Evolutionary conservation across 192 early-diverging fungal genomes (phyloP).

Genomic region (Coemansia sp.): DNA sequence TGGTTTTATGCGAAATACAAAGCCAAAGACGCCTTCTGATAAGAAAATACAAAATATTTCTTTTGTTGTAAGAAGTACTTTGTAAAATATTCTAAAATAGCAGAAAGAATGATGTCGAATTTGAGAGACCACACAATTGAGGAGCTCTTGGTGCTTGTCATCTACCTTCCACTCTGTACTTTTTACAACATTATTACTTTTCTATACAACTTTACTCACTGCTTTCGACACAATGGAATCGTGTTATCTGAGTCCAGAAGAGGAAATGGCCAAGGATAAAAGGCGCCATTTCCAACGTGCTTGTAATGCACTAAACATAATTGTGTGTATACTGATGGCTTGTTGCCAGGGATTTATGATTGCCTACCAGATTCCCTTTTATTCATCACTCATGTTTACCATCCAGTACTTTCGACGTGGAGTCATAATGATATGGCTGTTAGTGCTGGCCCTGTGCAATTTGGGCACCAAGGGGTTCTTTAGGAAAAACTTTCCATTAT

Average conservation of each 20-base stretch:
- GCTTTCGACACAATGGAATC: background rate
- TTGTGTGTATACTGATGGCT: background rate
- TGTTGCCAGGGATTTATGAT: background rate
- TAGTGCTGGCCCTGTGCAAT: background rate
- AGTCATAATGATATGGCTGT: background rate
- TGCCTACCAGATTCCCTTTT: background rate
- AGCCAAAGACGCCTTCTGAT: no score
- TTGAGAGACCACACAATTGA: no score
- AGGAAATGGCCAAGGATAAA: background rate
- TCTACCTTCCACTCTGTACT: no score
- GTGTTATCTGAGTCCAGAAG: background rate
- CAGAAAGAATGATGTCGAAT: no score
- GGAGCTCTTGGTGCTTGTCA: no score
- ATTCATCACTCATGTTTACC: background rate
- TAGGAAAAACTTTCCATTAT: background rate
- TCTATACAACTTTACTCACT: no score
- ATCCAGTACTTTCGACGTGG: background rate
- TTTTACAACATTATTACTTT: no score
- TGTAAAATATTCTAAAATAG: no score
- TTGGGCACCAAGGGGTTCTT: background rate
- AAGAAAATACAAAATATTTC: no score
- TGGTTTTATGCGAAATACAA: no score
- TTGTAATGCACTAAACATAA: background rate
- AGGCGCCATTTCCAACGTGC: background rate
- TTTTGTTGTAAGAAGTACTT: no score